These are phyloP conservation scores for Taiozyma sp. DNA, from an alignment of 1,139 yeast genomes.

Conservation along the genomic window DNA sequence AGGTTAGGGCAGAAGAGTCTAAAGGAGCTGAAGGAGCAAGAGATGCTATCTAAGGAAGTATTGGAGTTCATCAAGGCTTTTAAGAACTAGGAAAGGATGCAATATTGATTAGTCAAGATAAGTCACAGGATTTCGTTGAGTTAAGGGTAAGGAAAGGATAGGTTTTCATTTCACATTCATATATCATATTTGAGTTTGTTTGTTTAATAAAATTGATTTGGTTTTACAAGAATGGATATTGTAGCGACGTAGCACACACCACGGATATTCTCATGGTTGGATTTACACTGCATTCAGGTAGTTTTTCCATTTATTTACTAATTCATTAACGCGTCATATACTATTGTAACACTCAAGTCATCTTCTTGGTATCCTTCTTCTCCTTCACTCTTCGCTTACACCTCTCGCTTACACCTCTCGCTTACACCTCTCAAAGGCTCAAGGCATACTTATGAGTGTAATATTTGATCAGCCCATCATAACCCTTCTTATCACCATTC, in stretches of 20 bases:
- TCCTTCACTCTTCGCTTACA: background rate
- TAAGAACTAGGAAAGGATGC: slow-evolving; percentile 10
- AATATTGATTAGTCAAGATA: background rate
- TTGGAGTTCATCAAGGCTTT: slow-evolving; percentile 21
- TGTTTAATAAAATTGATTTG: background rate
- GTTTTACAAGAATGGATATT: background rate
- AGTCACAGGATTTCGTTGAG: background rate
- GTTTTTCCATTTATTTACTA: background rate
- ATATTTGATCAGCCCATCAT: slow-evolving; percentile 59
- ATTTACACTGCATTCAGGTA: no score
- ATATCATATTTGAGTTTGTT: background rate
- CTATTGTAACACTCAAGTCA: background rate
- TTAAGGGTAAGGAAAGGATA: background rate
- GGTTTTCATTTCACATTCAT: background rate
- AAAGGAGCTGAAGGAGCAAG: slow-evolving; percentile 18
- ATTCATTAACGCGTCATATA: background rate
- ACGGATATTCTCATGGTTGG: no score
- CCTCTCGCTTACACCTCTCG: background rate
- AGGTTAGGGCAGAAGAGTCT: slow-evolving; percentile 19
- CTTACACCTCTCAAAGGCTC: background rate
- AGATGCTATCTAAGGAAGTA: slow-evolving; percentile 19
- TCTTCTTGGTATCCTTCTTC: background rate
- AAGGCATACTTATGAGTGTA: slow-evolving; percentile 44
- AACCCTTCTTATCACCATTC: slow-evolving; percentile 49
- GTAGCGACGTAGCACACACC: background rate